These are phyloP conservation scores for Heliamphora pulchella DNA, from an alignment of 179 eudicot genomes.

Conservation along the genomic window DNA sequence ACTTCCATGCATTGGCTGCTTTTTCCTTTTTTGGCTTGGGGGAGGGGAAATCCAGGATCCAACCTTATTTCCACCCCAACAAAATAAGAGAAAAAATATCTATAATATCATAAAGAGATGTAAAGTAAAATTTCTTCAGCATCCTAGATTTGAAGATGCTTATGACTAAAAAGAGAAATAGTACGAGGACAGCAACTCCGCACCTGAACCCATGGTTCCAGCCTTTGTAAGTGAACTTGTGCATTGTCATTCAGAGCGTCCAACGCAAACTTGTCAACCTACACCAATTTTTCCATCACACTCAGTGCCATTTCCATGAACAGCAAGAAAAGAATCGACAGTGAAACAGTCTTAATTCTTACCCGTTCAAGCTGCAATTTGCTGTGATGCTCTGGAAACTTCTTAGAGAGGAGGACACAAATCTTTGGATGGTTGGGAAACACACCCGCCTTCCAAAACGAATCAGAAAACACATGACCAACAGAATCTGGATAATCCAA, in stretches of 20 bases:
- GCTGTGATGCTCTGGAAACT: conserved; percentile 95
- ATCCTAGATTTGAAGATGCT: conserved; percentile 2
- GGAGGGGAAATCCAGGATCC: background rate
- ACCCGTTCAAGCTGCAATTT: conserved; percentile 89
- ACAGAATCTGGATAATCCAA: conserved; percentile 84
- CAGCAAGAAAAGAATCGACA: background rate
- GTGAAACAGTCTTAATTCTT: conserved; percentile 26
- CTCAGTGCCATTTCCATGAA: conserved; percentile 12
- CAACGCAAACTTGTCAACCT: conserved; percentile 87
- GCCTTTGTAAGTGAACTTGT: conserved; percentile 75
- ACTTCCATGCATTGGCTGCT: background rate
- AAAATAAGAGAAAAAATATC: background rate
- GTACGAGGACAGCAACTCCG: conserved; percentile 19
- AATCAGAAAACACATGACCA: conserved; percentile 65
- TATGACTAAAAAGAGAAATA: background rate
- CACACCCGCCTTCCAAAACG: conserved; percentile 92
- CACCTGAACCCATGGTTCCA: conserved; percentile 99
- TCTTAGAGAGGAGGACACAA: conserved; percentile 69
- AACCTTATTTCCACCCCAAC: background rate
- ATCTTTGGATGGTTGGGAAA: conserved; percentile 84
- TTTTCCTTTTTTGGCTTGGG: background rate
- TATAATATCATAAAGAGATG: background rate
- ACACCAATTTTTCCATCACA: conserved; percentile 15
- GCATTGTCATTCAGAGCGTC: conserved; percentile 83
- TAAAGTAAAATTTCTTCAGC: background rate